Percentiles rank a stretch among this genome's conserved stretches.
Conservation (phyloP, 768 basidiomycete species). For the Leccinum disarticulatum region DNA sequence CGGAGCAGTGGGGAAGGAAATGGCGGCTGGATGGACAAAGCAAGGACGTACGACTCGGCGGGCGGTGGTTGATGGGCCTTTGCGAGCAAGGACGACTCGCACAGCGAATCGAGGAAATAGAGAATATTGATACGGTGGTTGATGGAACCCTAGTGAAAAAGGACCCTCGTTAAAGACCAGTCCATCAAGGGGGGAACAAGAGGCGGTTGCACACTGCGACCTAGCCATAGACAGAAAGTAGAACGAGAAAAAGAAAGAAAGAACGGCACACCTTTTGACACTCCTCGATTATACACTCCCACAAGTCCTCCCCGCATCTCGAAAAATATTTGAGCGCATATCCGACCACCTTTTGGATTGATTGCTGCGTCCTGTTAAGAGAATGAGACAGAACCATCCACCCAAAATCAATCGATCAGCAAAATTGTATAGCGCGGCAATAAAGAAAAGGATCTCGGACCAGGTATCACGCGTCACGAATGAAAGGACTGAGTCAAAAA, state of each 20-base stretch:
- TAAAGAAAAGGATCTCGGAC: too few relatives aligned
- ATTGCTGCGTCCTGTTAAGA: too few relatives aligned
- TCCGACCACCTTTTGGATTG: slow-evolving; percentile 75
- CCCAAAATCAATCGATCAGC: too few relatives aligned
- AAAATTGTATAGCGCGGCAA: too few relatives aligned
- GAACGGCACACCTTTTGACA: slow-evolving; percentile 72
- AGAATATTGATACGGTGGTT: slow-evolving; percentile 93
- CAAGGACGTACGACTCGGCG: not conserved
- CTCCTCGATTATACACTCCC: slow-evolving; percentile 92
- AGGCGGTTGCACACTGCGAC: not conserved
- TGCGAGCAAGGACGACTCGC: slow-evolving; percentile 72
- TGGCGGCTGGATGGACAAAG: too few relatives aligned
- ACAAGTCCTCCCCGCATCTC: slow-evolving; percentile 86
- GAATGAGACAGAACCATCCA: too few relatives aligned
- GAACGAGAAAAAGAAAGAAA: not conserved
- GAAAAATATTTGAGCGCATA: slow-evolving; percentile 85
- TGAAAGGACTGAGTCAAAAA: too few relatives aligned
- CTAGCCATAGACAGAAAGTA: not conserved
- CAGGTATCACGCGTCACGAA: too few relatives aligned
- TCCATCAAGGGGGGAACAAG: too few relatives aligned
- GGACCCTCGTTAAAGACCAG: not conserved
- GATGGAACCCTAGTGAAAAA: slow-evolving; percentile 63
- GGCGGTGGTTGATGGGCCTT: slow-evolving; percentile 47
- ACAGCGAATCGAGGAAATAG: slow-evolving; percentile 87
- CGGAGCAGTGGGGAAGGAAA: not conserved